Base-by-base conservation (phyloP, 2,329 filamentous ascomycete genomes). In the Escovopsis weberi region DNA sequence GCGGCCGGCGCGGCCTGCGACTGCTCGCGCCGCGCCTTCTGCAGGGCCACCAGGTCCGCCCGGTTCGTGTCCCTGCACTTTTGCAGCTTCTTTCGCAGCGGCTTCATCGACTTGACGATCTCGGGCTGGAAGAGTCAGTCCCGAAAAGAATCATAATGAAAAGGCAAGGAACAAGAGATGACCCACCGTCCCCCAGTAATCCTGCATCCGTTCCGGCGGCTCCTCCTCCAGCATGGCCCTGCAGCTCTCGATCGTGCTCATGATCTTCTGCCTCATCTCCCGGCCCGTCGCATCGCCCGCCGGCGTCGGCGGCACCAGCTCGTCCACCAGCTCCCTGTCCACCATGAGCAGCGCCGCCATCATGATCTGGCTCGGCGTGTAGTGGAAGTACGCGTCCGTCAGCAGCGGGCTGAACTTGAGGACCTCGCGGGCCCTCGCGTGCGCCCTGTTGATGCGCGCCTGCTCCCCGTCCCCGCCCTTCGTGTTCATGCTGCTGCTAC, bases 341-440 rank as follows among this genome's bases (percentile, higher is more conserved):
- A 80, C 84, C 41, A 93, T 72, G 12, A 81, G 69, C 26, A 95
- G 64, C 0, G 88, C 79, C 0, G 85, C 81, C 46, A 96, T 72
- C 79, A 88, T 88, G 58, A 96, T 94, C 60, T 98, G 91, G 23
- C 85, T 83, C 0, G 91, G 91, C 0, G 89, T 89, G 64, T 85
- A 96, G 61, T 94, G 82, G 63, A 96, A 95, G 65, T 96, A 96
- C n/a, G 78, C 87, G 54, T 98, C 91, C 26, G 89, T 94, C 47
- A 95, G 72, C 40, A 94, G 67, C 0, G 87, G 84, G 44, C 85
- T 83, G 43, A 79, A 82, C 56, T 85, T 85, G 43, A 93, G 74
- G 38, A 85, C 70, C 18, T 80, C 75, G 36, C 83, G 74, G 0
- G 88, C 83, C 41, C 72, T 73, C n/a, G 69, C 68, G 56, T 94